Conservation (phyloP, 106 monocot species). For the Allium cepa region DNA sequence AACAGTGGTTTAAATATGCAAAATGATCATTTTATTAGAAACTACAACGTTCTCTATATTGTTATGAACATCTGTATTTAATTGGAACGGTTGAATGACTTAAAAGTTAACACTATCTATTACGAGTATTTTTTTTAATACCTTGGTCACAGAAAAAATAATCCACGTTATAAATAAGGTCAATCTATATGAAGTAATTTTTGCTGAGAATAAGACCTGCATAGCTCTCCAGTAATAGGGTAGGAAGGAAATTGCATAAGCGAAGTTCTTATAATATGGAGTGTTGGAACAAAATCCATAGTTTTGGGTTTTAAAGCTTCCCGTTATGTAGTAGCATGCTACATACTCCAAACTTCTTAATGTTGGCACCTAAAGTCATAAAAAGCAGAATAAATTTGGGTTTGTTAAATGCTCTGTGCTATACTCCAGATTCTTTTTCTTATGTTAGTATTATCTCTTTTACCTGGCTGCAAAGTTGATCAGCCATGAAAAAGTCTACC, state of each 20-base stretch:
- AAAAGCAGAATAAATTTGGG: neutral
- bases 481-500: slow-evolving; percentile 99
- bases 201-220: slow-evolving; percentile 47
- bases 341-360: slow-evolving; percentile 84
- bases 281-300: slow-evolving; percentile 73
- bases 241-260: slow-evolving; percentile 92
- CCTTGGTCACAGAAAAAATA: neutral
- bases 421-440: neutral
- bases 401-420: neutral
- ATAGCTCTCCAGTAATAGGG: slow-evolving; percentile 99
- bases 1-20: too few relatives aligned
- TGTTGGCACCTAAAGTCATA: slow-evolving; percentile 67
- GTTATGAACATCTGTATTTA: neutral
- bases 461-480: slow-evolving; percentile 99
- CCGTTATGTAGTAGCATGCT: slow-evolving; percentile 93
- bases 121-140: neutral
- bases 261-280: slow-evolving; percentile 61
- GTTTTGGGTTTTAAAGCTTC: slow-evolving; percentile 90
- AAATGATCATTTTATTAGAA: neutral
- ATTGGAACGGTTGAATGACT: neutral
- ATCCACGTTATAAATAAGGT: neutral
- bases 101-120: neutral
- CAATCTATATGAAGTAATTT: neutral
- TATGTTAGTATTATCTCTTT: neutral
- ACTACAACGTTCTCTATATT: neutral